Conservation (phyloP, 2,329 filamentous ascomycete genomes). For the Verticillium isaacii region DNA sequence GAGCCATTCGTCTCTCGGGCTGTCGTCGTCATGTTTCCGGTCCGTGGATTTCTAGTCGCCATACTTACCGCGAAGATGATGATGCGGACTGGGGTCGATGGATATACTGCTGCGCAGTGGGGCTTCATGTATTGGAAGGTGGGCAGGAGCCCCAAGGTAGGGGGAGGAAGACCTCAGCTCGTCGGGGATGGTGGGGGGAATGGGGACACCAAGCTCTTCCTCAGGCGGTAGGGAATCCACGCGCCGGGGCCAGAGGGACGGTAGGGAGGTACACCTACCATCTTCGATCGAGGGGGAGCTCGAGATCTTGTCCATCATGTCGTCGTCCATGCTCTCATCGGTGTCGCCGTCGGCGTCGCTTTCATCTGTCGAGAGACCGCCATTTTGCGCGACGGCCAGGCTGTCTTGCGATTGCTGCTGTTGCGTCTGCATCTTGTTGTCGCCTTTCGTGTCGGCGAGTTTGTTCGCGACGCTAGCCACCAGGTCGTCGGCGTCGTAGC, state of each 20-base stretch:
- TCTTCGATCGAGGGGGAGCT: slow-evolving; percentile 98
- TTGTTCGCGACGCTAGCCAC: slow-evolving; percentile 9
- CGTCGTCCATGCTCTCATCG: slow-evolving; percentile 76
- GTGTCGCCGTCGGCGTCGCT: slow-evolving; percentile 64
- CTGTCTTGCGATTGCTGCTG: slow-evolving; percentile 44
- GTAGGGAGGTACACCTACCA: slow-evolving; percentile 68
- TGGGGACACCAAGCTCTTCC: neutral
- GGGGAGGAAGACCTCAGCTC: slow-evolving; percentile 33
- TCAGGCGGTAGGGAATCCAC: slow-evolving; percentile 33
- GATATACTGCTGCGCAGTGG: slow-evolving; percentile 27
- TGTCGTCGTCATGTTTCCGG: slow-evolving; percentile 11
- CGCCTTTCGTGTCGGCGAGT: slow-evolving; percentile 9
- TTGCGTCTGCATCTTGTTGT: slow-evolving; percentile 27
- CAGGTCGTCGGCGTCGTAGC: slow-evolving; percentile 36
- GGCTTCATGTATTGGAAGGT: slow-evolving; percentile 18
- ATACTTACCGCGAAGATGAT: slow-evolving; percentile 48
- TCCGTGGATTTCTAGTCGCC: slow-evolving; percentile 15
- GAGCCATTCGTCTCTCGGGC: slow-evolving; percentile 27
- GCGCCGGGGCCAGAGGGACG: slow-evolving; percentile 36
- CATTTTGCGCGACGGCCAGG: slow-evolving; percentile 58
- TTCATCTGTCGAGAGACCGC: slow-evolving; percentile 50
- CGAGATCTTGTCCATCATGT: slow-evolving; percentile 98
- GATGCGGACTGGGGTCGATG: slow-evolving; percentile 26
- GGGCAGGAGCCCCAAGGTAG: slow-evolving; percentile 32
- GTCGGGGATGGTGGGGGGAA: slow-evolving; percentile 18